These are phyloP conservation scores for Xerophyta viscosa DNA, from an alignment of 106 monocot species.

Conservation along the genomic window DNA sequence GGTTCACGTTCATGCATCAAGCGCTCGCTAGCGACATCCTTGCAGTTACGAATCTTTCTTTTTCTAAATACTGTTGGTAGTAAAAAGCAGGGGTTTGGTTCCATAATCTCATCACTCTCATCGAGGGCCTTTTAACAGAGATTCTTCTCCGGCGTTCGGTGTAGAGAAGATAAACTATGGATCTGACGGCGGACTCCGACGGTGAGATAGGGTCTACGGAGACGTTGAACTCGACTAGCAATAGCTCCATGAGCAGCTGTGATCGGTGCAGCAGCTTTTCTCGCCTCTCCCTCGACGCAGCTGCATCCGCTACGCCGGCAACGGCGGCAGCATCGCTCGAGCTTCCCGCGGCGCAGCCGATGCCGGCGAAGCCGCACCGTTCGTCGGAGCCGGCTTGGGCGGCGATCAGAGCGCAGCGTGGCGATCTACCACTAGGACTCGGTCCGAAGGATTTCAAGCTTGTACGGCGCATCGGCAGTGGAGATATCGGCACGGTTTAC, in stretches of 20 bases:
- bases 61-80: too few species aligned
- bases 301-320: not conserved
- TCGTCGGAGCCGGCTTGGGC: slow-evolving; percentile 33
- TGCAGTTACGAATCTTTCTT: too few species aligned
- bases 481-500: slow-evolving; percentile 82
- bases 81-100: too few species aligned
- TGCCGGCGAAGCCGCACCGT: slow-evolving; percentile 14
- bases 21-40: too few species aligned
- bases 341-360: not conserved
- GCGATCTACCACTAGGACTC: slow-evolving; percentile 11
- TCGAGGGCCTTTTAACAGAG: too few species aligned
- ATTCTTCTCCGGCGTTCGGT: too few species aligned
- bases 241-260: slow-evolving; percentile 57
- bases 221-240: slow-evolving; percentile 23
- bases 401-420: slow-evolving; percentile 17
- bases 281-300: slow-evolving; percentile 23
- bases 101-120: too few species aligned
- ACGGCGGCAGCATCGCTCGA: not conserved
- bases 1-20: too few species aligned
- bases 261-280: slow-evolving; percentile 35
- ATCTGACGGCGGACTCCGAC: slow-evolving; percentile 5
- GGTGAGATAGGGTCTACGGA: slow-evolving; percentile 17
- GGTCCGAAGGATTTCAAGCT: slow-evolving; percentile 68
- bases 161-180: too few species aligned
- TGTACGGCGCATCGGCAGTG: slow-evolving; percentile 58